These are phyloP conservation scores for Populus tomentosa DNA, from an alignment of 441 rosid species.

Conservation along the genomic window DNA sequence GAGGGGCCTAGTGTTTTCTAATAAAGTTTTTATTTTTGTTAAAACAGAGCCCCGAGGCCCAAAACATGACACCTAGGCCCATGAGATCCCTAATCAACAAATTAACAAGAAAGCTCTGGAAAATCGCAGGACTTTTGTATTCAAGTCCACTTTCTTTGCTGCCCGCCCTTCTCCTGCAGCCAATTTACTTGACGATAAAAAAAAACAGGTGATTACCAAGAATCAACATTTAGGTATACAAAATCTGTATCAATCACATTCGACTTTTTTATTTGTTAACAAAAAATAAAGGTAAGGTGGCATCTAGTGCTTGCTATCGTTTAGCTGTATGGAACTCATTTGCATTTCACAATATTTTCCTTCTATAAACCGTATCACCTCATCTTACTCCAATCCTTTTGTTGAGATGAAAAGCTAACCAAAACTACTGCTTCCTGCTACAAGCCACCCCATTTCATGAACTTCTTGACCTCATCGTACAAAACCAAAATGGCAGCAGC, in stretches of 20 bases:
- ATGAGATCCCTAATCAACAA: too few species aligned
- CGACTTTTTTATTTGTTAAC: slow-evolving; percentile 17
- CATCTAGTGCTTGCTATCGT: slow-evolving; percentile 11
- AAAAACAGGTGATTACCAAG: not conserved
- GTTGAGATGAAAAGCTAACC: slow-evolving; percentile 8
- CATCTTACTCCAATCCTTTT: slow-evolving; percentile 20
- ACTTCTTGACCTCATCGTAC: slow-evolving; percentile 81
- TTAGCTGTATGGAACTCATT: slow-evolving; percentile 5
- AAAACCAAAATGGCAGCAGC: slow-evolving; percentile 90
- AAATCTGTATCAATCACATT: not conserved
- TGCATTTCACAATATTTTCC: slow-evolving; percentile 22
- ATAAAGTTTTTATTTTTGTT: too few species aligned
- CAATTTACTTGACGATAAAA: too few species aligned
- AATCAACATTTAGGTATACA: not conserved
- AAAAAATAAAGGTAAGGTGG: slow-evolving; percentile 19
- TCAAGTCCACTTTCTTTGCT: too few species aligned
- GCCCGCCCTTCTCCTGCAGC: too few species aligned
- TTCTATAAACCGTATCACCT: slow-evolving; percentile 8
- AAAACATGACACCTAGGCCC: too few species aligned
- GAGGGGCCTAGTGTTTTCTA: too few species aligned
- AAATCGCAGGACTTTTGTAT: too few species aligned
- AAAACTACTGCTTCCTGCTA: slow-evolving; percentile 22
- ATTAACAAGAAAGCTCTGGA: too few species aligned
- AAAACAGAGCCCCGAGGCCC: too few species aligned
- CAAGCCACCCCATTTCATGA: slow-evolving; percentile 73